A percentile compares a stretch with the other conserved stretches of the same genome.
These are phyloP conservation scores for Neolentinus lepideus DNA, from an alignment of 1,284 basidiomycete genomes.

Conservation along the genomic window DNA sequence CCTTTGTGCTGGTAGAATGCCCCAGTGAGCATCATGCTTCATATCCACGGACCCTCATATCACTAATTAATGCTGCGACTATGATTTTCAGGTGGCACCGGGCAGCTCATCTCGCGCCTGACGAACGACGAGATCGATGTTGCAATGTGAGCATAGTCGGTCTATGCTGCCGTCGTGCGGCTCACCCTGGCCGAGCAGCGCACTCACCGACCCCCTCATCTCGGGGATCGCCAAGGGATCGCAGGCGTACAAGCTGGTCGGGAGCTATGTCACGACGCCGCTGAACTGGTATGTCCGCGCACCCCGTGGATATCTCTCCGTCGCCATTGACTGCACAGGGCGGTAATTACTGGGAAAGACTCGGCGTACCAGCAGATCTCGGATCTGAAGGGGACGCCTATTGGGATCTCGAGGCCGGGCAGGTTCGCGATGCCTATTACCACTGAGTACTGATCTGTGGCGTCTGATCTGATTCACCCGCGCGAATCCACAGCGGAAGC, in stretches of 20 bases:
- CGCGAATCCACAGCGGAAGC: slow-evolving; percentile 50
- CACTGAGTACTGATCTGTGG: neutral
- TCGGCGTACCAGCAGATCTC: slow-evolving; percentile 66
- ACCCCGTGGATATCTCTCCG: neutral
- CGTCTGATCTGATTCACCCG: neutral
- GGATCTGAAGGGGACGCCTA: slow-evolving; percentile 75
- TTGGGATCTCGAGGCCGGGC: slow-evolving; percentile 89
- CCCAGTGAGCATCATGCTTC: slow-evolving; percentile 53
- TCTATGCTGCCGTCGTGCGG: neutral
- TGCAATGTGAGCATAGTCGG: slow-evolving; percentile 56
- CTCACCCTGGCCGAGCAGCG: slow-evolving; percentile 37
- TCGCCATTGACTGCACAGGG: slow-evolving; percentile 42
- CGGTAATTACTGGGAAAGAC: slow-evolving; percentile 83
- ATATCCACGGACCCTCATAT: neutral
- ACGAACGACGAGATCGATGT: slow-evolving; percentile 85
- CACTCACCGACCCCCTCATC: slow-evolving; percentile 90
- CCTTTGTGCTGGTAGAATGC: slow-evolving; percentile 83
- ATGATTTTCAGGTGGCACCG: slow-evolving; percentile 67
- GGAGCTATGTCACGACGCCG: slow-evolving; percentile 87
- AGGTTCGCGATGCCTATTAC: slow-evolving; percentile 36
- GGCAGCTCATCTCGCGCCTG: slow-evolving; percentile 81
- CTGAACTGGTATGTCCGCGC: slow-evolving; percentile 63
- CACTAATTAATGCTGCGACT: neutral
- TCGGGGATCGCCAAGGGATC: slow-evolving; percentile 90
- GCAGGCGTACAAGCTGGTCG: slow-evolving; percentile 84